Base-by-base conservation (phyloP, 2,329 filamentous ascomycete species). In the Arthrobotrys megalospora region DNA sequence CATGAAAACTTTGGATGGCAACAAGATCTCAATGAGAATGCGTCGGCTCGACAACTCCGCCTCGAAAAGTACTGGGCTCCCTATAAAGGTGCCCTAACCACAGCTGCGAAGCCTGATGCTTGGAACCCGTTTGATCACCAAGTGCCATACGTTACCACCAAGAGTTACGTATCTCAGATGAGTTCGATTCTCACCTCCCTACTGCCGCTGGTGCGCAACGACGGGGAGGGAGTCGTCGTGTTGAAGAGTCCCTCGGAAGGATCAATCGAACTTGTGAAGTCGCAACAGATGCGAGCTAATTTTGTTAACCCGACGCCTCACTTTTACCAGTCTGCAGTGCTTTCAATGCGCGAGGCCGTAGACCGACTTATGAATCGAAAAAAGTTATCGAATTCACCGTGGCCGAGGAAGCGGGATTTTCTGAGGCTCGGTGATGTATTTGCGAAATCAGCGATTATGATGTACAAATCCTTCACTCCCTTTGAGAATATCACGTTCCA, bases 141-240 rank as follows among this genome's bases (percentile, higher is more conserved):
- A 38, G 34, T n/a, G 1, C 24, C 41, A n/a, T 66, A 19, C 14
- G 7, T 62, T 7, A 63, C 45, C n/a, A 19, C 34, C 2, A 60
- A 53, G 12, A 7, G 8, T 12, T 78, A 47, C 45, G 32, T 71
- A 0, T 8, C 21, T 21, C 66, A 71, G 0, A 48, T 72, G 67
- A 48, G 41, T 10, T 60, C 12, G 24, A 5, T 64, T 6, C 53
- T 72, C 11, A 19, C 60, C 21, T 21, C 36, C 3, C 6, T 58
- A 14, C 19, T 68, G 28, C 62, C 66, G 1, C 34, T 72, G 6
- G 47, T 78, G 14, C 75, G 75, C 10, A 58, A 52, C 24, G 75
- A 78, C 38, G 75, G 75, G 16, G 45, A 78, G 41, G 75, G 75
- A 6, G 66, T 48, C 8, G 67, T 78, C 0, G 67, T 78, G 14